These are phyloP conservation scores for Blastobotrys peoriensis DNA, from an alignment of 805 yeast genomes.

Conservation along the genomic window DNA sequence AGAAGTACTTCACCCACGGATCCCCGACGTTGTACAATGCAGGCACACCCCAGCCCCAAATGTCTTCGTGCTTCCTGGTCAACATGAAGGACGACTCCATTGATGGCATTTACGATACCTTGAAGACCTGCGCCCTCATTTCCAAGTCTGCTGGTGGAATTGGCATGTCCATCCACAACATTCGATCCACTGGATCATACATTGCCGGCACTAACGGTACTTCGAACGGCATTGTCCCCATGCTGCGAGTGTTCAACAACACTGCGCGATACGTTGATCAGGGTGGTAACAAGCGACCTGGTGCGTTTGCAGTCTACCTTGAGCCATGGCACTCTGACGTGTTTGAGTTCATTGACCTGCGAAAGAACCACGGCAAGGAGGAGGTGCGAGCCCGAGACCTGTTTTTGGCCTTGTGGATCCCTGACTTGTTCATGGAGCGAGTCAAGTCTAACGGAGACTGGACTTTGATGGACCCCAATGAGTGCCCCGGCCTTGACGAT, in stretches of 20 bases:
- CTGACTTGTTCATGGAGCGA: conserved; percentile 89
- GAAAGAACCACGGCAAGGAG: conserved; percentile 93
- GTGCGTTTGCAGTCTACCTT: conserved; percentile 88
- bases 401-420: conserved; percentile 90
- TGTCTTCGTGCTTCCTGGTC: conserved; percentile 88
- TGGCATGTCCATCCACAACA: conserved; percentile 83
- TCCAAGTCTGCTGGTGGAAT: conserved; percentile 96
- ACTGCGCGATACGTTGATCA: conserved; percentile 97
- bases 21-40: conserved; percentile 94
- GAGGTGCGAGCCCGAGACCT: conserved; percentile 90
- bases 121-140: conserved; percentile 81
- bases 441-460: conserved; percentile 75
- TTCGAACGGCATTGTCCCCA: conserved; percentile 91
- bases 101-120: conserved; percentile 88
- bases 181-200: conserved; percentile 78
- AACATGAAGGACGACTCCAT: conserved; percentile 93
- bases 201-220: conserved; percentile 91
- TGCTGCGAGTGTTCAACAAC: conserved; percentile 90
- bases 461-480: conserved; percentile 87
- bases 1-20: conserved; percentile 84
- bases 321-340: conserved; percentile 98
- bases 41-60: conserved; percentile 77
- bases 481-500: conserved; percentile 80
- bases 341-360: conserved; percentile 75
- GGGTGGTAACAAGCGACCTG: conserved; percentile 97